Conservation (phyloP, 441 rosid genomes). For the Melastoma candidum region DNA sequence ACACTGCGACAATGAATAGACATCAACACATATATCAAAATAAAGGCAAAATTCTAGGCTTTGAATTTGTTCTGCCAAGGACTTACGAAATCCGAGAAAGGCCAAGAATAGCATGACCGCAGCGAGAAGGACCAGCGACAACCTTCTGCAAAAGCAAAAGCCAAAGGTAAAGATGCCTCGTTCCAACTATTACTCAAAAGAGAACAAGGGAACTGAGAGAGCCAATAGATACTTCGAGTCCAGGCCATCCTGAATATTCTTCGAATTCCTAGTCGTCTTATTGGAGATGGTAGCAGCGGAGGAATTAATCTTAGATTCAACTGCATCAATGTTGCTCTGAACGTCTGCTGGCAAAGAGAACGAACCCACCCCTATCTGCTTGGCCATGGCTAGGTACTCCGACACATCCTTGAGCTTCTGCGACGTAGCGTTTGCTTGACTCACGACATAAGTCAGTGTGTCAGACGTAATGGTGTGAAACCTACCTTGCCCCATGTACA, state of each 20-base stretch:
- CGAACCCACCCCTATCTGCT: slow-evolving; percentile 28
- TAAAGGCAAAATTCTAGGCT: neutral
- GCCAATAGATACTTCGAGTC: slow-evolving; percentile 34
- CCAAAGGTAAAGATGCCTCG: neutral
- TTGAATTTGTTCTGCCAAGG: neutral
- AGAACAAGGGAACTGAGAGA: neutral
- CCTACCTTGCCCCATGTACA: slow-evolving; percentile 47
- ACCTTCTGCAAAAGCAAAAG: slow-evolving; percentile 32
- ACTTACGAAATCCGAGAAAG: slow-evolving; percentile 63
- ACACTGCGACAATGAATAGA: slow-evolving; percentile 27
- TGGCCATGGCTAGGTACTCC: slow-evolving; percentile 40
- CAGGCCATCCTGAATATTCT: slow-evolving; percentile 24
- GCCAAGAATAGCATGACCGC: slow-evolving; percentile 48
- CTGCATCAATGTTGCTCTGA: slow-evolving; percentile 28
- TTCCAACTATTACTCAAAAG: no score
- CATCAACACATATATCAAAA: slow-evolving; percentile 3
- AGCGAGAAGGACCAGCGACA: slow-evolving; percentile 33
- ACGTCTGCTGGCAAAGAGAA: slow-evolving; percentile 36
- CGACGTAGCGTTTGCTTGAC: slow-evolving; percentile 30
- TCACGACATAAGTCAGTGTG: slow-evolving; percentile 37
- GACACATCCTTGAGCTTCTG: slow-evolving; percentile 30
- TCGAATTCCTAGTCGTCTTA: slow-evolving; percentile 31
- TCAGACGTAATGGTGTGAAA: slow-evolving; percentile 35
- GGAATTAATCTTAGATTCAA: slow-evolving; percentile 37
- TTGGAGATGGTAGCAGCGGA: slow-evolving; percentile 42